These are phyloP conservation scores for Chlorociboria aeruginascens DNA, from an alignment of 495 filamentous ascomycete genomes.

Conservation along the genomic window DNA sequence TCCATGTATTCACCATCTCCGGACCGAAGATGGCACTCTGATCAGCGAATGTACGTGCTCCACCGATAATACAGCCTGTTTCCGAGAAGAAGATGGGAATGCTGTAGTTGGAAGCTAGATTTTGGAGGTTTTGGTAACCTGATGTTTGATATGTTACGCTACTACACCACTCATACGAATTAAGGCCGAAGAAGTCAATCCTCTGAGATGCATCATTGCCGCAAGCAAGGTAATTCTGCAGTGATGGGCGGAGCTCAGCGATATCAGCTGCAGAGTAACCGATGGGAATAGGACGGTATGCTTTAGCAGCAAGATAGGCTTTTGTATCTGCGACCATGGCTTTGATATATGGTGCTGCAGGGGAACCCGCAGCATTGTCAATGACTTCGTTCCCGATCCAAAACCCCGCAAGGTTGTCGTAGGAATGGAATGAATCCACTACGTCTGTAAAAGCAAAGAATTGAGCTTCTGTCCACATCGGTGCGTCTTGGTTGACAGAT, in stretches of 20 bases:
- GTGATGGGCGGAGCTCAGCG: slow-evolving; percentile 61
- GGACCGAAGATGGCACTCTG: slow-evolving; percentile 63
- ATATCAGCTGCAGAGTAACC: slow-evolving; percentile 88
- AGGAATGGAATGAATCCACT: slow-evolving; percentile 66
- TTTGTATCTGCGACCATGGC: slow-evolving; percentile 74
- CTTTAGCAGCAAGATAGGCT: slow-evolving; percentile 60
- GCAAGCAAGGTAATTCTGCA: slow-evolving; percentile 82
- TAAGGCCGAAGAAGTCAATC: slow-evolving; percentile 75
- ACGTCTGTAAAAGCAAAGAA: slow-evolving; percentile 52
- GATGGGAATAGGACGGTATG: slow-evolving; percentile 68
- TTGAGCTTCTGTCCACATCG: slow-evolving; percentile 59
- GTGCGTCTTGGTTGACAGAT: slow-evolving; percentile 47
- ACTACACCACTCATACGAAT: slow-evolving; percentile 82
- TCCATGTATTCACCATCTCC: slow-evolving; percentile 65
- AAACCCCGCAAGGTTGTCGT: slow-evolving; percentile 68
- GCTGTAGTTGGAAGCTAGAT: slow-evolving; percentile 38
- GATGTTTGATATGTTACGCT: slow-evolving; percentile 50
- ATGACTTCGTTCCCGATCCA: slow-evolving; percentile 83
- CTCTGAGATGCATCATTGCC: slow-evolving; percentile 50
- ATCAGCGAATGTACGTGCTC: slow-evolving; percentile 61
- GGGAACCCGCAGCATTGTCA: slow-evolving; percentile 40
- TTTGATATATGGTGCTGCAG: slow-evolving; percentile 69
- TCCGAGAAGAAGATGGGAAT: slow-evolving; percentile 81
- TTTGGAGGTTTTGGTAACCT: slow-evolving; percentile 56
- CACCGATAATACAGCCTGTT: slow-evolving; percentile 58